Base-by-base conservation (phyloP, 2,329 filamentous ascomycete genomes). In the Cadophora sp. region DNA sequence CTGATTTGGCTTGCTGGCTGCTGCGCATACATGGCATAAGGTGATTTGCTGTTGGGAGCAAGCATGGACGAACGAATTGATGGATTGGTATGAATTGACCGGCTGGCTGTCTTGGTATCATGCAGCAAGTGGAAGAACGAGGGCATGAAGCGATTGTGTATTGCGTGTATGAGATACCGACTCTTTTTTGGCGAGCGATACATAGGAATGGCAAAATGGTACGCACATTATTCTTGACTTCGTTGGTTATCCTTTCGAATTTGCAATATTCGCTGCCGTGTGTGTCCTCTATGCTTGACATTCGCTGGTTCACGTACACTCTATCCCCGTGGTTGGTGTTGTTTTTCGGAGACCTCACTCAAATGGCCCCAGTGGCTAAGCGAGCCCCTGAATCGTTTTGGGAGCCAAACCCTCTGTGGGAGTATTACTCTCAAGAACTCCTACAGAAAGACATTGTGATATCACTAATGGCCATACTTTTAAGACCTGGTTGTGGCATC, bases 191-290 rank as follows among this genome's bases (percentile, higher is more conserved):
- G 6, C 8, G 5, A n/a, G 27, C 27, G 51, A 55, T 31, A 59
- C 56, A 59, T 59, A 59, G 56, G 56, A 19, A 43, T 59, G 56
- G 31, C 11, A 40, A 40, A 59, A 59, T 26, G n/a, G 22, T 59
- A 34, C 14, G 34, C 22, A 43, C 9, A 5, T 24, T 22, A 4
- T 48, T 6, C 6, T 48, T 48, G 19, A 48, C 5, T 19, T 48
- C 19, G 1, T 6, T 48, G 19, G 43, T 7, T 43, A 43, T 19
- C 19, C 40, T 43, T 14, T 19, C 1, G 14, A 43, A 11, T 2
- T 43, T 43, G 16, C 40, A 43, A 43, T 48, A n/a, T 48, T 22
- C 6, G 6, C 12, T 22, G 19, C 11, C 22, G 6, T 22, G 19
- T 3, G 43, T 48, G 19, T 48, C 43, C 22, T 22, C 6, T 43